These are phyloP conservation scores for Aspergillus unguis DNA, from an alignment of 2,329 filamentous ascomycete genomes.

Conservation along the genomic window DNA sequence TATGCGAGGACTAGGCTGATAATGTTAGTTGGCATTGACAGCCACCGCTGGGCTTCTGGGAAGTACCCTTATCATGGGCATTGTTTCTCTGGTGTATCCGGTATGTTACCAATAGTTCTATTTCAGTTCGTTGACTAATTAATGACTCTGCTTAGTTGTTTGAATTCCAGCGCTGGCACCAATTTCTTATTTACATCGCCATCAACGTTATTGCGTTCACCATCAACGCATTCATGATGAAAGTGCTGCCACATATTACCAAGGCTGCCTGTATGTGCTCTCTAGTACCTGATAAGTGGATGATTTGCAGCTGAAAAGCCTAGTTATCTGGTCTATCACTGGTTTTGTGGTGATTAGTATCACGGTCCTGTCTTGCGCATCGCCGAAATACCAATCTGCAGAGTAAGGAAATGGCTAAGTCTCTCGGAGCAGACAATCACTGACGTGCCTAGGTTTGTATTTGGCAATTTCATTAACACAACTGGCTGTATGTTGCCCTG, in stretches of 20 bases:
- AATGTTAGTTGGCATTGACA: slow-evolving; percentile 52
- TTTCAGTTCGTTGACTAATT: neutral
- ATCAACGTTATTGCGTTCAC: slow-evolving; percentile 60
- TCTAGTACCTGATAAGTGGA: slow-evolving; percentile 2
- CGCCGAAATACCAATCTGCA: slow-evolving; percentile 62
- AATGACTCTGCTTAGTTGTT: slow-evolving; percentile 41
- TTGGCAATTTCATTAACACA: slow-evolving; percentile 64
- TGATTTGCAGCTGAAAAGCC: neutral
- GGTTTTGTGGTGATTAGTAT: slow-evolving; percentile 70
- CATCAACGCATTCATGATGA: slow-evolving; percentile 64
- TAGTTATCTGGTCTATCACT: slow-evolving; percentile 63
- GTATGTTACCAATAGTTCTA: slow-evolving; percentile 20
- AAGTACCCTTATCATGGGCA: slow-evolving; percentile 63
- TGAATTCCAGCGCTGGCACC: slow-evolving; percentile 61
- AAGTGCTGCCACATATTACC: slow-evolving; percentile 62
- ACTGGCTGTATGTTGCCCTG: slow-evolving; percentile 52
- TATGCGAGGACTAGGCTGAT: slow-evolving; percentile 17
- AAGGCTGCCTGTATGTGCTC: slow-evolving; percentile 54
- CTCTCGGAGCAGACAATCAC: neutral
- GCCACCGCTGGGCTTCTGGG: slow-evolving; percentile 67
- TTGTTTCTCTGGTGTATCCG: slow-evolving; percentile 60
- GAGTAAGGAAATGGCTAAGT: slow-evolving; percentile 45
- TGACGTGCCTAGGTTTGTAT: slow-evolving; percentile 45
- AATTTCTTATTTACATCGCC: slow-evolving; percentile 68
- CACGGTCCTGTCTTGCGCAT: slow-evolving; percentile 63